These are phyloP conservation scores for Ceratobasidium sp. DNA, from an alignment of 1,284 basidiomycete genomes.

Conservation along the genomic window DNA sequence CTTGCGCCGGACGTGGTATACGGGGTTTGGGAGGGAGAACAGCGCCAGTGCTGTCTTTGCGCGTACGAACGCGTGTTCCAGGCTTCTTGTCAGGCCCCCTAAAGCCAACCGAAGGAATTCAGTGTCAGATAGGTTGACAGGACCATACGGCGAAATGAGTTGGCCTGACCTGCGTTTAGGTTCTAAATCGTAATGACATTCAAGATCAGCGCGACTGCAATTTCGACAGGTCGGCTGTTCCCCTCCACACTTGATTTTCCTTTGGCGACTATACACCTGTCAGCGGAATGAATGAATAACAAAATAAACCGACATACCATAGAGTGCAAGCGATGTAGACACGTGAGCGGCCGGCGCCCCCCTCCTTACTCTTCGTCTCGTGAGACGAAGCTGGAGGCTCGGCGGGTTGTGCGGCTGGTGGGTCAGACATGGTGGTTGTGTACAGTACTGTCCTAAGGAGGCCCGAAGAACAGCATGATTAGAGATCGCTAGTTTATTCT, in stretches of 20 bases:
- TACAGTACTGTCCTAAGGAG: not conserved
- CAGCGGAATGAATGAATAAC: slow-evolving; percentile 11
- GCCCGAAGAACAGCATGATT: slow-evolving; percentile 6
- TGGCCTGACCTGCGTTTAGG: slow-evolving; percentile 38
- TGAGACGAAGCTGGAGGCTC: not conserved
- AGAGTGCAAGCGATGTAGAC: slow-evolving; percentile 42
- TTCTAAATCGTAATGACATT: slow-evolving; percentile 36
- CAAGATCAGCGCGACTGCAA: slow-evolving; percentile 28
- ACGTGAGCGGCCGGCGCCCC: slow-evolving; percentile 23
- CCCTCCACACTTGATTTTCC: slow-evolving; percentile 44
- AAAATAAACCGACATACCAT: slow-evolving; percentile 23
- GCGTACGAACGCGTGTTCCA: slow-evolving; percentile 40
- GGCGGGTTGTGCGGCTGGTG: not conserved
- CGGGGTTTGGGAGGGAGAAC: slow-evolving; percentile 9
- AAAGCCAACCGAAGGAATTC: not conserved
- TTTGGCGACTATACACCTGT: slow-evolving; percentile 27
- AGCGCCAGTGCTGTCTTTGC: slow-evolving; percentile 23
- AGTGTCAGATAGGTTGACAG: not conserved
- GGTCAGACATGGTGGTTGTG: slow-evolving; percentile 29
- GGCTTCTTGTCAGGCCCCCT: slow-evolving; percentile 44
- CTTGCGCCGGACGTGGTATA: slow-evolving; percentile 22
- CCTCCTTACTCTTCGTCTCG: not conserved
- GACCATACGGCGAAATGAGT: slow-evolving; percentile 10
- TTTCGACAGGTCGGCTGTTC: slow-evolving; percentile 45
- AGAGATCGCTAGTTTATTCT: slow-evolving; percentile 24